Percentiles rank a stretch among this genome's conserved stretches.
phyloP scores from a whole-genome alignment of 2,329 filamentous ascomycete species.

The Aspergillus pseudonomiae region DNA sequence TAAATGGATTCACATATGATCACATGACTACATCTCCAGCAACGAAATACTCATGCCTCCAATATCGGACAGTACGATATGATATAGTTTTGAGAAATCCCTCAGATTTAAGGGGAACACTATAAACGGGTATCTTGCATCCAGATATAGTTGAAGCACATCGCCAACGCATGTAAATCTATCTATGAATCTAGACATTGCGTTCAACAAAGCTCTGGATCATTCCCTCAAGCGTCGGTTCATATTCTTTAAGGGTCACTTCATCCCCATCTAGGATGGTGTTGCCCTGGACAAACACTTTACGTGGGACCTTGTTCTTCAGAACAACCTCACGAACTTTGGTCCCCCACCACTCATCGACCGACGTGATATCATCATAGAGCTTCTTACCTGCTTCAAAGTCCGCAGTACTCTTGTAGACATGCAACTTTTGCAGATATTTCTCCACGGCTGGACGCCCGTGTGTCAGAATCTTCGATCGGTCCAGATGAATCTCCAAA shows the following conservation, averaged over 20 bases:
- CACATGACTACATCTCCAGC: background rate
- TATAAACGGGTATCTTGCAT: background rate
- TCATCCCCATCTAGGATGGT: slow-evolving; percentile 72
- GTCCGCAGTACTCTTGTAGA: slow-evolving; percentile 91
- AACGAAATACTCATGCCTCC: background rate
- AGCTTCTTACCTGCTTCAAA: slow-evolving; percentile 74
- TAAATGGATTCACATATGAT: background rate
- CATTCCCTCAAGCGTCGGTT: slow-evolving; percentile 77
- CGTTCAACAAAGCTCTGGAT: slow-evolving; percentile 77
- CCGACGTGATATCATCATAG: slow-evolving; percentile 81
- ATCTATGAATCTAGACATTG: slow-evolving; percentile 38
- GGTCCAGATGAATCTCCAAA: slow-evolving; percentile 79
- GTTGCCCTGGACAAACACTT: slow-evolving; percentile 90
- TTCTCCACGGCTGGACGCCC: slow-evolving; percentile 82
- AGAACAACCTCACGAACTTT: slow-evolving; percentile 71
- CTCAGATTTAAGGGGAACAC: background rate
- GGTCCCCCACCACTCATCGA: slow-evolving; percentile 82
- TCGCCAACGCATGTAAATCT: background rate
- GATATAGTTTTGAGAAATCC: background rate
- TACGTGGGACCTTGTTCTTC: slow-evolving; percentile 61
- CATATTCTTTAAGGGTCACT: slow-evolving; percentile 82
- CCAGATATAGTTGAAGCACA: background rate
- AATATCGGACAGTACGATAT: background rate
- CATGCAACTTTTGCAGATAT: slow-evolving; percentile 87
- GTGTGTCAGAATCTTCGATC: slow-evolving; percentile 80